Evolutionary conservation across 2,329 filamentous ascomycete species (phyloP).

Genomic region (Paracoccidioides lutzii): DNA sequence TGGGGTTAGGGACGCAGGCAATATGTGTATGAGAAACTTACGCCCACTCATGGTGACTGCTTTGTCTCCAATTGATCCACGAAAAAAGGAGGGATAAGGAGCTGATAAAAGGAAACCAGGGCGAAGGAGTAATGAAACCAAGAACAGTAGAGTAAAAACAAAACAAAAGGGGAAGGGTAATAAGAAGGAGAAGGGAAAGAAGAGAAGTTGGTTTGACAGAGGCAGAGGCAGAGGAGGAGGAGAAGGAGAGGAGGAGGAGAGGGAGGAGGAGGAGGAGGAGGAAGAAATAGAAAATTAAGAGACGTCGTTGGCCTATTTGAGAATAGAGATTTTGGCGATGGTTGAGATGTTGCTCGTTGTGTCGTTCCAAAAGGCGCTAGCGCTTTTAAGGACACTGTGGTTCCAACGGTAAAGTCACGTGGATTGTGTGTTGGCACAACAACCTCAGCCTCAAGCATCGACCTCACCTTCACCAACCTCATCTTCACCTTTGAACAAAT

Average conservation of each 20-base stretch:
- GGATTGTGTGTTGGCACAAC: too few relatives aligned
- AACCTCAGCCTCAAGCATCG: too few relatives aligned
- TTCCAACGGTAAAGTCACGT: too few relatives aligned
- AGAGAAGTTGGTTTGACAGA: slow-evolving; percentile 15
- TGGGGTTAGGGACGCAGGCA: too few relatives aligned
- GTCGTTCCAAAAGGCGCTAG: too few relatives aligned
- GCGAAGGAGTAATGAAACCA: slow-evolving; percentile 11
- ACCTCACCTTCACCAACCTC: too few relatives aligned
- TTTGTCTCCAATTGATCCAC: slow-evolving; percentile 21
- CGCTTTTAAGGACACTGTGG: too few relatives aligned
- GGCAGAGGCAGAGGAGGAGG: slow-evolving; percentile 16
- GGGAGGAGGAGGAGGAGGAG: slow-evolving; percentile 12
- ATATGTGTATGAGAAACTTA: slow-evolving; percentile 27
- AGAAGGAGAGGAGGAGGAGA: slow-evolving; percentile 14
- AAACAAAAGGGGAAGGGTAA: slow-evolving; percentile 16
- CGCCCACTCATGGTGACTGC: slow-evolving; percentile 46
- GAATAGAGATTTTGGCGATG: too few relatives aligned
- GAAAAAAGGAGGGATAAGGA: slow-evolving; percentile 17
- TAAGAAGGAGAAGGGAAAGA: slow-evolving; percentile 10
- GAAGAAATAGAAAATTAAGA: neutral
- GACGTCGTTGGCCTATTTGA: too few relatives aligned
- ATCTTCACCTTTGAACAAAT: too few relatives aligned
- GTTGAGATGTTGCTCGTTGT: too few relatives aligned
- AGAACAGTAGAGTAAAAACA: slow-evolving; percentile 13
- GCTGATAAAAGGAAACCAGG: slow-evolving; percentile 24